phyloP scores from a whole-genome alignment of 2,329 filamentous ascomycete genomes.

The Botrytis byssoidea region DNA sequence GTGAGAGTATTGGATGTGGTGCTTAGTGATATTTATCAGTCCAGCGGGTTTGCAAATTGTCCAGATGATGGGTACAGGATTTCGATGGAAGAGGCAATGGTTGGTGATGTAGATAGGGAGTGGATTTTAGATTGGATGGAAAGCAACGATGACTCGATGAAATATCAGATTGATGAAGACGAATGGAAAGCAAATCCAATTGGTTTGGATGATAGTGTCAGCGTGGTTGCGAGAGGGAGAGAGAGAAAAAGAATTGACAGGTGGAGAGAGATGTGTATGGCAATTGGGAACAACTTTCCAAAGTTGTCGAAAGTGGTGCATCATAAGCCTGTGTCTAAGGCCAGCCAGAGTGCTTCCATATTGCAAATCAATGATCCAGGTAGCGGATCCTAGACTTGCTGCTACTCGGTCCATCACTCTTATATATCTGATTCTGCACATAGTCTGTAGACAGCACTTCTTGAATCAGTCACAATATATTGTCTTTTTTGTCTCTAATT shows the following conservation, averaged over 20 bases:
- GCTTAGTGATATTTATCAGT: slow-evolving; percentile 20
- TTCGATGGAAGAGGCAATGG: slow-evolving; percentile 24
- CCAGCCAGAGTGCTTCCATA: neutral
- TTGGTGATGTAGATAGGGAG: slow-evolving; percentile 23
- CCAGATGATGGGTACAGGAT: slow-evolving; percentile 28
- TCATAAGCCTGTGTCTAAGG: neutral
- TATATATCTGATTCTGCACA: too few species aligned
- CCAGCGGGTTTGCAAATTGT: slow-evolving; percentile 24
- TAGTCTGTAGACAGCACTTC: neutral
- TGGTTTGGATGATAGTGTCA: slow-evolving; percentile 11
- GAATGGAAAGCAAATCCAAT: slow-evolving; percentile 14
- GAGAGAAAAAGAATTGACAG: slow-evolving; percentile 19
- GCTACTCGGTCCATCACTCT: neutral
- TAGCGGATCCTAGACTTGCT: neutral
- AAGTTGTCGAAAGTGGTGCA: neutral
- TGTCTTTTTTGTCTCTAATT: neutral
- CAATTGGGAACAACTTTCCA: neutral
- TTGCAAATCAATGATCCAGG: neutral
- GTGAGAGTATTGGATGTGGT: slow-evolving; percentile 20
- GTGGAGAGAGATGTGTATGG: neutral
- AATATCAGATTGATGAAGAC: neutral
- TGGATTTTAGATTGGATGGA: slow-evolving; percentile 27
- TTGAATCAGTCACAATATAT: neutral
- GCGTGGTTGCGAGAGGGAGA: slow-evolving; percentile 14
- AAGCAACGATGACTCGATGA: neutral